Percentiles rank a stretch among this genome's conserved stretches.
Conservation (phyloP, 2,329 filamentous ascomycete genomes). For the Xylaria sp. region DNA sequence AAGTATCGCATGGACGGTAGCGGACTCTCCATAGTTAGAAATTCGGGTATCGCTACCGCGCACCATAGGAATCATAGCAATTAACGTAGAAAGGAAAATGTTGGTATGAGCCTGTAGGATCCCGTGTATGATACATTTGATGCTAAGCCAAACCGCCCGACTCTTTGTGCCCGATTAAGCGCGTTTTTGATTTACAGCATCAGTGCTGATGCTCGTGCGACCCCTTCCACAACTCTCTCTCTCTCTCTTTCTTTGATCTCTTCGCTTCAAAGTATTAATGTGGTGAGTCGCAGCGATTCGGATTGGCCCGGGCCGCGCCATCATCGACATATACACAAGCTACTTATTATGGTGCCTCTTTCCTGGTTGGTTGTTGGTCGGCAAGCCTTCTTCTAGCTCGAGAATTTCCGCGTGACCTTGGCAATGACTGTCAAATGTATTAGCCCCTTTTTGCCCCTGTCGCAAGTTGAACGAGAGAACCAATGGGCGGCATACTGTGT, state of each 20-base stretch:
- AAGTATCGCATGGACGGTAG: neutral
- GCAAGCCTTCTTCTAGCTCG: constrained; percentile 59
- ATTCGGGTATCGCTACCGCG: neutral
- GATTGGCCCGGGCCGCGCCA: constrained; percentile 41
- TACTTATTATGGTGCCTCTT: constrained; percentile 20
- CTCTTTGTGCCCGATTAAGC: constrained; percentile 24
- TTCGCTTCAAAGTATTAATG: constrained; percentile 18
- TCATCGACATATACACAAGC: constrained; percentile 29
- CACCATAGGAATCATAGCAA: neutral
- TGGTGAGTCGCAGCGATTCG: constrained; percentile 43
- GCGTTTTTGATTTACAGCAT: constrained; percentile 24
- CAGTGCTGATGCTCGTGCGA: constrained; percentile 23
- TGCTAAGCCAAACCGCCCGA: constrained; percentile 31
- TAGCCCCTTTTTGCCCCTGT: constrained; percentile 5
- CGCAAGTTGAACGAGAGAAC: neutral
- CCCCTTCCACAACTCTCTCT: neutral
- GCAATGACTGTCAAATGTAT: constrained; percentile 77
- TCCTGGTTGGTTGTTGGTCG: constrained; percentile 6
- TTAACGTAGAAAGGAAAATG: constrained; percentile 33
- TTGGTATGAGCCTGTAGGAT: constrained; percentile 43
- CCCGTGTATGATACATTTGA: constrained; percentile 46
- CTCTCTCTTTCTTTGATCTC: neutral
- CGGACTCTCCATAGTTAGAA: neutral
- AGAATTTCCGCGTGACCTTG: constrained; percentile 92
- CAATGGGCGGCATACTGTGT: constrained; percentile 77